Conservation (phyloP, 768 basidiomycete species). For the Mycena epipterygia region DNA sequence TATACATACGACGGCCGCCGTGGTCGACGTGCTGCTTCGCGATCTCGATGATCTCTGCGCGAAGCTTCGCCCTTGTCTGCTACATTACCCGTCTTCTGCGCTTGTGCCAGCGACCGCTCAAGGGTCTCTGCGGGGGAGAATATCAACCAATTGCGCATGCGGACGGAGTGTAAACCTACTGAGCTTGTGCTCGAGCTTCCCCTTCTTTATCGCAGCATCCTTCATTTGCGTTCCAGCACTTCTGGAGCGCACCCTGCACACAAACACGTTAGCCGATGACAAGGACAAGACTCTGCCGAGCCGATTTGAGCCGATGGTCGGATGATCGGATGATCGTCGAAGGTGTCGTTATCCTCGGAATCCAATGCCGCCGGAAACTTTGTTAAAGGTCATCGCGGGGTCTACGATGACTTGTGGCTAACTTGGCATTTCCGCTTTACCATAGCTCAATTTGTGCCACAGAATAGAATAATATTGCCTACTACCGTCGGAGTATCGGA, state of each 20-base stretch:
- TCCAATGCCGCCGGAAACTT: too few species aligned
- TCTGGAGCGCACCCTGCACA: constrained; percentile 36
- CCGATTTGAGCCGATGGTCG: too few species aligned
- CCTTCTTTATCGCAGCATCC: constrained; percentile 45
- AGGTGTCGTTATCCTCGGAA: too few species aligned
- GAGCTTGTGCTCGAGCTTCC: constrained; percentile 53
- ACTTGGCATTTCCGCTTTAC: too few species aligned
- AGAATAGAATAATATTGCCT: too few species aligned
- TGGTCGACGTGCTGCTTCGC: constrained; percentile 66
- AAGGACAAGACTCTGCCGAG: too few species aligned
- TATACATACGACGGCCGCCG: constrained; percentile 68
- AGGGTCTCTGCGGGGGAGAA: constrained; percentile 39
- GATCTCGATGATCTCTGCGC: constrained; percentile 57
- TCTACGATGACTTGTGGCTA: too few species aligned
- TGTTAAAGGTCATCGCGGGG: too few species aligned
- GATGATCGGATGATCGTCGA: too few species aligned
- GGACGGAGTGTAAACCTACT: constrained; percentile 48
- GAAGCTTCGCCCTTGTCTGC: constrained; percentile 62
- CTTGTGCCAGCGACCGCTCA: constrained; percentile 53
- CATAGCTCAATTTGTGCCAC: too few species aligned
- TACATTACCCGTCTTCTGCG: constrained; percentile 61
- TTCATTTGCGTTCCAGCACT: constrained; percentile 47
- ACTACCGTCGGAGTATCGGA: too few species aligned
- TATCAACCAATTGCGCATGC: neutral
- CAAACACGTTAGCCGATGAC: neutral